A percentile compares a stretch with the other conserved stretches of the same genome.
Evolutionary conservation across 2,329 filamentous ascomycete species (phyloP).

Genomic region (Colletotrichum lini): DNA sequence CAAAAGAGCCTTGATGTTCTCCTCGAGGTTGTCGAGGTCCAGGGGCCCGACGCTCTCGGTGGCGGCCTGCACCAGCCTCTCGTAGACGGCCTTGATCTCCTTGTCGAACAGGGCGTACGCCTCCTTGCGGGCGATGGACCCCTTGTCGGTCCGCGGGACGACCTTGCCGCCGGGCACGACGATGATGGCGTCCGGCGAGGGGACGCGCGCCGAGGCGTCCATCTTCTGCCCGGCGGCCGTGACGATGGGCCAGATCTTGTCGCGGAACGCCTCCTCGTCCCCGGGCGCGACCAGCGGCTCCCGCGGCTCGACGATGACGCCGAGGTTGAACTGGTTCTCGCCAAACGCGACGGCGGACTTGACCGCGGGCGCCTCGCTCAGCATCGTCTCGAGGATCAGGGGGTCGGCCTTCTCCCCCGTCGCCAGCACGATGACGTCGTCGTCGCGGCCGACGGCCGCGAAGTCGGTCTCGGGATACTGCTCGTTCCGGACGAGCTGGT

Average conservation of each 20-base stretch:
- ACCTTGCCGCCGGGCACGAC: slow-evolving; percentile 30
- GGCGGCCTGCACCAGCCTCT: slow-evolving; percentile 19
- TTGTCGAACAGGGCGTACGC: slow-evolving; percentile 42
- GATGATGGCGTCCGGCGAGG: slow-evolving; percentile 44
- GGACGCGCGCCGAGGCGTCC: slow-evolving; percentile 44
- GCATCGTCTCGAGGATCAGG: slow-evolving; percentile 43
- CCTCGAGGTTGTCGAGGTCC: slow-evolving; percentile 23
- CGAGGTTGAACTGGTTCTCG: slow-evolving; percentile 45
- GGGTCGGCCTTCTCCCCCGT: slow-evolving; percentile 47
- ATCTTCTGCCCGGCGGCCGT: slow-evolving; percentile 40
- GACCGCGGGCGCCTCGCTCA: slow-evolving; percentile 42
- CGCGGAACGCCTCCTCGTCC: slow-evolving; percentile 35
- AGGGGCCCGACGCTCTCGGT: background rate
- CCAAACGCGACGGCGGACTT: slow-evolving; percentile 45
- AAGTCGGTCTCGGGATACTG: slow-evolving; percentile 4
- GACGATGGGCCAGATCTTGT: slow-evolving; percentile 44
- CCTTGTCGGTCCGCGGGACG: slow-evolving; percentile 47
- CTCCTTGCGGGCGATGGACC: slow-evolving; percentile 45
- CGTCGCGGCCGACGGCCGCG: slow-evolving; percentile 50
- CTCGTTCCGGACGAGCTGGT: slow-evolving; percentile 50
- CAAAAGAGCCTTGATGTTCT: slow-evolving; percentile 36
- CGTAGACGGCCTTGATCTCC: slow-evolving; percentile 45
- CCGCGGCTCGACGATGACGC: slow-evolving; percentile 45
- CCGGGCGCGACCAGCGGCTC: slow-evolving; percentile 5
- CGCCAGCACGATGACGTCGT: slow-evolving; percentile 48